phyloP scores from a whole-genome alignment of 768 basidiomycete species.

The Strobilomyces echinocephalus region DNA sequence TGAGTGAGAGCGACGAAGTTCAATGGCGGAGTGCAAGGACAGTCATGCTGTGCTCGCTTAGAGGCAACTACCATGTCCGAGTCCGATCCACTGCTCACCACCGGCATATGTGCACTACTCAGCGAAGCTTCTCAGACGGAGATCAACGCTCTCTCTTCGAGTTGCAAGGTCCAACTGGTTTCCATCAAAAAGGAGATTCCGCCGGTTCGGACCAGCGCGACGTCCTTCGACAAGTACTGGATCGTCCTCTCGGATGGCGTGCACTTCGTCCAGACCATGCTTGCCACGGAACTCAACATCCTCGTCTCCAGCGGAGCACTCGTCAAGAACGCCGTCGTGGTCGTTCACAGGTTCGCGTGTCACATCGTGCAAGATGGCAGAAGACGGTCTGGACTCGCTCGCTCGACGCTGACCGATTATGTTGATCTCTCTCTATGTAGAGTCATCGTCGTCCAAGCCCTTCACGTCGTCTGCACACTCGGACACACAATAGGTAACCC shows the following conservation, averaged over 20 bases:
- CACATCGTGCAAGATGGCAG: constrained; percentile 75
- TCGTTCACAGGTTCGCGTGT: constrained; percentile 71
- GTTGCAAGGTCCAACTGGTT: too few species aligned
- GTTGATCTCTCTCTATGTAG: constrained; percentile 39
- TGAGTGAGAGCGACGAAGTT: too few species aligned
- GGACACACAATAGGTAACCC: constrained; percentile 77
- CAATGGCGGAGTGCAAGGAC: too few species aligned
- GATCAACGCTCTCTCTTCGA: too few species aligned
- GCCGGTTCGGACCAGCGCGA: too few species aligned
- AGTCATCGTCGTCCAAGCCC: constrained; percentile 71
- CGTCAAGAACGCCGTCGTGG: constrained; percentile 60
- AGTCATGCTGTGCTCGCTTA: too few species aligned
- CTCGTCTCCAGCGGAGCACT: constrained; percentile 63
- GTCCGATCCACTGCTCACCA: too few species aligned
- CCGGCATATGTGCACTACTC: too few species aligned
- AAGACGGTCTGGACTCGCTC: constrained; percentile 44
- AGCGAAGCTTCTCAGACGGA: too few species aligned
- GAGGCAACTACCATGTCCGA: too few species aligned
- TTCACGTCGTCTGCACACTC: constrained; percentile 50
- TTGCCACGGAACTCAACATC: constrained; percentile 84
- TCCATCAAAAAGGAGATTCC: too few species aligned
- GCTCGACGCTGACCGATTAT: background rate
- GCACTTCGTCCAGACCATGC: constrained; percentile 87
- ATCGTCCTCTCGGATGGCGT: constrained; percentile 89
- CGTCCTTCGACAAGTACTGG: constrained; percentile 48